phyloP scores from a whole-genome alignment of 2,329 filamentous ascomycete species.

The Colletotrichum australisinense region DNA sequence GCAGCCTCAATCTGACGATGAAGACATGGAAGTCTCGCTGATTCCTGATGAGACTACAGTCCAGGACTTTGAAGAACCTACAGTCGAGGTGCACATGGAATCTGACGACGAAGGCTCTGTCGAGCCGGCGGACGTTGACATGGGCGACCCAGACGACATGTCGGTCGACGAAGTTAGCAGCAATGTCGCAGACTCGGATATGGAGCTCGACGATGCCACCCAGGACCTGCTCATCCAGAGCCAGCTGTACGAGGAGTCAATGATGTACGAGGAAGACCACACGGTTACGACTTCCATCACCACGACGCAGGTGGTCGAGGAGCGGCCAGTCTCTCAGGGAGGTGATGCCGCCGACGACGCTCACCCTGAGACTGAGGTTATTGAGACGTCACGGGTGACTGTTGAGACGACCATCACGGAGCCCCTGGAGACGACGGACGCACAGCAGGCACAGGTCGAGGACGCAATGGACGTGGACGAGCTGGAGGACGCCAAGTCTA shows the following conservation, averaged over 20 bases:
- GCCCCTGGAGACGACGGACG: neutral
- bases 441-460: neutral
- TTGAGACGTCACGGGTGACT: neutral
- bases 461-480: constrained; percentile 28
- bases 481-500: neutral
- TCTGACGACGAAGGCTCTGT: neutral
- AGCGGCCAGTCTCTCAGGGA: neutral
- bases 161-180: constrained; percentile 6
- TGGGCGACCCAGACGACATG: constrained; percentile 28
- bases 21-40: neutral
- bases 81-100: constrained; percentile 12
- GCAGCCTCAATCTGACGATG: neutral
- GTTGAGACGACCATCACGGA: neutral
- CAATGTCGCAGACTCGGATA: neutral
- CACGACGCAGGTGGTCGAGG: neutral
- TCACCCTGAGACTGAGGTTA: neutral
- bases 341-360: neutral
- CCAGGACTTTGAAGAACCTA: constrained; percentile 7
- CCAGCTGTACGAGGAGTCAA: constrained; percentile 38
- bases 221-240: constrained; percentile 10
- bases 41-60: neutral
- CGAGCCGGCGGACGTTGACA: constrained; percentile 25
- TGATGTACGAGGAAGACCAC: constrained; percentile 51
- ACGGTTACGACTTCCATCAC: constrained; percentile 36
- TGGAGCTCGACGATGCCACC: constrained; percentile 23